Conservation (phyloP, 208 protist species). For the Trypanosoma brucei region DNA sequence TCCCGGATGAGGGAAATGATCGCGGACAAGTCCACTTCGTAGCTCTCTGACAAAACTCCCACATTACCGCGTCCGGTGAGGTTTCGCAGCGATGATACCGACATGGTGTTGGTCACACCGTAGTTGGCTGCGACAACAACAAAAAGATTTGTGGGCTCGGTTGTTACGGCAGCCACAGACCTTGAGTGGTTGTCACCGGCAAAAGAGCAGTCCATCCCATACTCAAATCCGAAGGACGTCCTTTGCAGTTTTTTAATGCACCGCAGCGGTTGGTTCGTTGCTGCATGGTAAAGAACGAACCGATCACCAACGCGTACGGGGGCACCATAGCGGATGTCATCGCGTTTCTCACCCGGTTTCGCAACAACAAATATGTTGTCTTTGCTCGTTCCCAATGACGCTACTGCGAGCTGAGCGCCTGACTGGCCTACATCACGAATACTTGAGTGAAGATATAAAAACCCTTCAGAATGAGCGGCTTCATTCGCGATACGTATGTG, state of each 20-base stretch:
- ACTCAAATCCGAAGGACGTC: constrained; percentile 69
- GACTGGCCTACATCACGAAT: constrained; percentile 23
- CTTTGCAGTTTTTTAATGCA: constrained; percentile 25
- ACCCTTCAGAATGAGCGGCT: constrained; percentile 43
- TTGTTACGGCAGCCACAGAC: constrained; percentile 38
- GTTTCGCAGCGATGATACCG: background rate
- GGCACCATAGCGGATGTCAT: constrained; percentile 48
- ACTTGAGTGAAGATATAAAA: constrained; percentile 66
- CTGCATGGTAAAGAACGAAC: constrained; percentile 70
- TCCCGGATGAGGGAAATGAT: constrained; percentile 61
- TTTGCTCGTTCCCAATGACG: constrained; percentile 34
- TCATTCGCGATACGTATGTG: constrained; percentile 73
- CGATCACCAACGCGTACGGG: constrained; percentile 59
- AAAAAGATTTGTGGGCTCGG: constrained; percentile 65
- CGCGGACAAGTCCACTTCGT: constrained; percentile 29
- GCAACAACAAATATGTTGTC: constrained; percentile 76
- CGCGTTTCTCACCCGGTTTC: constrained; percentile 35
- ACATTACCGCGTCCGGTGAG: background rate
- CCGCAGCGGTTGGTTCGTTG: constrained; percentile 63
- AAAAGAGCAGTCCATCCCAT: constrained; percentile 54
- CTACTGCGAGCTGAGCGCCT: constrained; percentile 40
- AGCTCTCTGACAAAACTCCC: constrained; percentile 36
- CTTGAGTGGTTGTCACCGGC: constrained; percentile 29
- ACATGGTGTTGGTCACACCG: constrained; percentile 5
- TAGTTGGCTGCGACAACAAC: constrained; percentile 19